Conservation (phyloP, 2,329 filamentous ascomycete genomes). For the Parastagonospora avenae region DNA sequence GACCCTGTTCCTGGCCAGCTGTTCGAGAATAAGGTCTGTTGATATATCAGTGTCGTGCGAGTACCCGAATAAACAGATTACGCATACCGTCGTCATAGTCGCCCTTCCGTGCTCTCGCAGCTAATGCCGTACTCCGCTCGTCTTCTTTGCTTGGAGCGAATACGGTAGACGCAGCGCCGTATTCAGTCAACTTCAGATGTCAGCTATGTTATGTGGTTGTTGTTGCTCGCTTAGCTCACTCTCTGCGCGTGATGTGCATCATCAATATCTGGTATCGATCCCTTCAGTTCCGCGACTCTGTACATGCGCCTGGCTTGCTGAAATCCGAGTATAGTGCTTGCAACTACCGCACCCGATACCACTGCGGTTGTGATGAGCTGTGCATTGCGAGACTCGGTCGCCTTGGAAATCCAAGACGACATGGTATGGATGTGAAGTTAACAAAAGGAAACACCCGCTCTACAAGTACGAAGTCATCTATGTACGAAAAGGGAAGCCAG, state of each 20-base stretch:
- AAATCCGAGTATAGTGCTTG: slow-evolving; percentile 61
- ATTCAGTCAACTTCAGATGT: slow-evolving; percentile 63
- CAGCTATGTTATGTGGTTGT: slow-evolving; percentile 29
- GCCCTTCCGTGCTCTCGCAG: slow-evolving; percentile 64
- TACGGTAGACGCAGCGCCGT: slow-evolving; percentile 59
- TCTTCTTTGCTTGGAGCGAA: slow-evolving; percentile 58
- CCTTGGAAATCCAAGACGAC: slow-evolving; percentile 54
- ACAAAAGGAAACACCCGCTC: slow-evolving; percentile 1
- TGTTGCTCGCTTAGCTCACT: slow-evolving; percentile 44
- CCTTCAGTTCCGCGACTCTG: slow-evolving; percentile 63
- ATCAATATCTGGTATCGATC: slow-evolving; percentile 63
- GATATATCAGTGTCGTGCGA: slow-evolving; percentile 6
- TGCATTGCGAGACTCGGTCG: slow-evolving; percentile 53
- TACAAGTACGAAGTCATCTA: slow-evolving; percentile 10
- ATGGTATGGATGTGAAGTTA: slow-evolving; percentile 29
- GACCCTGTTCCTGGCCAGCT: slow-evolving; percentile 88
- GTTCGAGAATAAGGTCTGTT: slow-evolving; percentile 87
- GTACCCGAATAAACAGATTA: neutral
- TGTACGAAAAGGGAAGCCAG: neutral
- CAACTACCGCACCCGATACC: slow-evolving; percentile 55
- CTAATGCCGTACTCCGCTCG: slow-evolving; percentile 62
- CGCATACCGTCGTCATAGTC: slow-evolving; percentile 67
- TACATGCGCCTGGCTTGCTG: slow-evolving; percentile 62
- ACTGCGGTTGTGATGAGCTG: slow-evolving; percentile 76
- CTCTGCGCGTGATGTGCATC: slow-evolving; percentile 57